Conservation (phyloP, 2,329 filamentous ascomycete genomes). For the Lachnellula hyalina region DNA sequence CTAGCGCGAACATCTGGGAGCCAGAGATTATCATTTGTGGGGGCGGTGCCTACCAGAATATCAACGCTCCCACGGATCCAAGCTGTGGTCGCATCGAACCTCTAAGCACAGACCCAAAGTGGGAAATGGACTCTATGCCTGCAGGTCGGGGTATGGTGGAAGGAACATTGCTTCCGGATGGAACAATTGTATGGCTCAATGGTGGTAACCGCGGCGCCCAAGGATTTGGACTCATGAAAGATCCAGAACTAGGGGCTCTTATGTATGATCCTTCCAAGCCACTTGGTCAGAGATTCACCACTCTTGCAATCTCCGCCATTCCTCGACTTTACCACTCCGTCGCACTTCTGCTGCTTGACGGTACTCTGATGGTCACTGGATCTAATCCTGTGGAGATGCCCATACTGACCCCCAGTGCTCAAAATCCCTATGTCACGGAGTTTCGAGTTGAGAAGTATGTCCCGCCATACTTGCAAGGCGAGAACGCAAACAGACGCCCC, state of each 20-base stretch:
- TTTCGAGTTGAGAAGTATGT: conserved; percentile 58
- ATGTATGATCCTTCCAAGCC: conserved; percentile 52
- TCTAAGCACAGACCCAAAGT: conserved; percentile 41
- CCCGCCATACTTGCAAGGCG: conserved; percentile 53
- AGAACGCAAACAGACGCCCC: conserved; percentile 43
- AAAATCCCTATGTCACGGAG: conserved; percentile 50
- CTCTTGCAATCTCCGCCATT: conserved; percentile 37
- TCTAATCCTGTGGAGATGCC: conserved; percentile 57
- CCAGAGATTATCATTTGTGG: conserved; percentile 54
- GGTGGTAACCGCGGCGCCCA: conserved; percentile 53
- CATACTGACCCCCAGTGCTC: conserved; percentile 38
- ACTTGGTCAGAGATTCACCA: conserved; percentile 43
- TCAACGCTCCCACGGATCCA: conserved; percentile 51
- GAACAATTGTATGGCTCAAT: conserved; percentile 54
- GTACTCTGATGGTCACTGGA: conserved; percentile 53
- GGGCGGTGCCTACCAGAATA: conserved; percentile 54
- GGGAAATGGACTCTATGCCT: conserved; percentile 56
- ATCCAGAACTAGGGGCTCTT: conserved; percentile 50
- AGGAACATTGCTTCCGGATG: conserved; percentile 53
- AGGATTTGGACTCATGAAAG: conserved; percentile 51
- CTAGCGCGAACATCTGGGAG: conserved; percentile 45
- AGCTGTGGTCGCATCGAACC: conserved; percentile 53
- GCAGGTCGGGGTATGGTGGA: conserved; percentile 56
- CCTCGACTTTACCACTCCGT: conserved; percentile 56
- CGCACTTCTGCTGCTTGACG: conserved; percentile 53